Base-by-base conservation (phyloP, 306 rosid genomes). In the Medicago arabica region DNA sequence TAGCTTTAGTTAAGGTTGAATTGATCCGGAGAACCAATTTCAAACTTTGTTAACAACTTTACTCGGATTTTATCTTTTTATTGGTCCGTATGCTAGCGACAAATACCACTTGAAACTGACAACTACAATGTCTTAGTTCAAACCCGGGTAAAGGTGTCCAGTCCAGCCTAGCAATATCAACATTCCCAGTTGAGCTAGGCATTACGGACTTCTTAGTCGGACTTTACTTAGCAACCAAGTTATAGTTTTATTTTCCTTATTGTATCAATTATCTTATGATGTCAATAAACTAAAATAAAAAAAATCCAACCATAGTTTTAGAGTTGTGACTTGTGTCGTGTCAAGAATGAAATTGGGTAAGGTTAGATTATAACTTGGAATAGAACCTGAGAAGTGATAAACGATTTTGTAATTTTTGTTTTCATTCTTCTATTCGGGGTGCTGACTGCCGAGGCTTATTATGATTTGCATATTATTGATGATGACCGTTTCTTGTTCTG, bases 401-500 rank as follows among this genome's bases (percentile, higher is more conserved):
- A 16, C 28, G 43, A n/a, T 25, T 25, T 25, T 25, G 2, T 25
- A 25, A 25, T 25, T 64, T 59, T 60, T 40, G 14, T 49, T 72
- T 71, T 41, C 9, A 6, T 39, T 64, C 7, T 49, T 10, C 15
- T 54, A 8, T 40, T 69, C 18, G 12, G 9, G 60, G 54, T 5
- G 47, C 38, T 19, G 28, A 25, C 28, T 25, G 28, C 28, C 3
- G 62, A 34, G 69, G 71, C 59, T 19, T 73, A 38, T 73, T 67
- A 74, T 73, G 69, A 64, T 39, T 53, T 41, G 60, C 16, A 25
- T 57, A 62, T 55, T 51, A 49, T 67, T 70, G 41, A 53, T 39
- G 1, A 51, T 59, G 8, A 59, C 13, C 25, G 17, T 59, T 59
- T 25, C 6, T 71, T 18, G 18, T 17, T 71, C 14, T 76, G 44